phyloP scores from a whole-genome alignment of 2,329 filamentous ascomycete genomes.

The Calonectria montana region DNA sequence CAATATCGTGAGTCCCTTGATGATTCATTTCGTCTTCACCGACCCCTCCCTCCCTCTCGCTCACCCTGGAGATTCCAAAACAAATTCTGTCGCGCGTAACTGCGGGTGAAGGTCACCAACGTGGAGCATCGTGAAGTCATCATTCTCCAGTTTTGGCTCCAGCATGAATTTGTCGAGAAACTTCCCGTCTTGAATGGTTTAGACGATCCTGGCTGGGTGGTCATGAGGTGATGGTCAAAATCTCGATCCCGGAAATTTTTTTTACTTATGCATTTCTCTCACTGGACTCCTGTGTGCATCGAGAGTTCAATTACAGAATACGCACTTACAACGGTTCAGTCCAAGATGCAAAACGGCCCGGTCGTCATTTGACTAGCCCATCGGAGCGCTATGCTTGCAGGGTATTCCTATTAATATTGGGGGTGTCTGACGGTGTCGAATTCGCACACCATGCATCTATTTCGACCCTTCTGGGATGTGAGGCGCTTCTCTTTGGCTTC shows the following conservation, averaged over 20 bases:
- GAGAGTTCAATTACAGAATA: background rate
- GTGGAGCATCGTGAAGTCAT: conserved; percentile 42
- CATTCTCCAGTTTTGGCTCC: conserved; percentile 32
- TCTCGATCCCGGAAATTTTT: conserved; percentile 33
- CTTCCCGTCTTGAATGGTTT: conserved; percentile 4
- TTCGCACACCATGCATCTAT: background rate
- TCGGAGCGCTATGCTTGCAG: conserved; percentile 15
- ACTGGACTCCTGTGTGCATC: background rate
- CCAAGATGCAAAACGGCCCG: conserved; percentile 38
- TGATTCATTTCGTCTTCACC: conserved; percentile 2
- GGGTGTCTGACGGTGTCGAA: conserved; percentile 30
- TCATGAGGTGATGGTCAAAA: conserved; percentile 22
- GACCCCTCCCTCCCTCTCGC: background rate
- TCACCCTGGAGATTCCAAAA: background rate
- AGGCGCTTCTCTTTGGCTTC: conserved; percentile 20
- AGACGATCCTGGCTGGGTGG: background rate
- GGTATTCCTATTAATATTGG: conserved; percentile 9
- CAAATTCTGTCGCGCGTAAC: background rate
- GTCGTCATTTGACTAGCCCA: conserved; percentile 27
- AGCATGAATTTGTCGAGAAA: conserved; percentile 8
- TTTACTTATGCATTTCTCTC: background rate
- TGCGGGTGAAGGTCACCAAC: background rate
- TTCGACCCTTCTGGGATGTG: conserved; percentile 22
- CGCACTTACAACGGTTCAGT: conserved; percentile 26
- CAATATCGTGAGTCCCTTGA: conserved; percentile 11